Conservation (phyloP, 495 filamentous ascomycete species). For the Cryomyces minteri region DNA sequence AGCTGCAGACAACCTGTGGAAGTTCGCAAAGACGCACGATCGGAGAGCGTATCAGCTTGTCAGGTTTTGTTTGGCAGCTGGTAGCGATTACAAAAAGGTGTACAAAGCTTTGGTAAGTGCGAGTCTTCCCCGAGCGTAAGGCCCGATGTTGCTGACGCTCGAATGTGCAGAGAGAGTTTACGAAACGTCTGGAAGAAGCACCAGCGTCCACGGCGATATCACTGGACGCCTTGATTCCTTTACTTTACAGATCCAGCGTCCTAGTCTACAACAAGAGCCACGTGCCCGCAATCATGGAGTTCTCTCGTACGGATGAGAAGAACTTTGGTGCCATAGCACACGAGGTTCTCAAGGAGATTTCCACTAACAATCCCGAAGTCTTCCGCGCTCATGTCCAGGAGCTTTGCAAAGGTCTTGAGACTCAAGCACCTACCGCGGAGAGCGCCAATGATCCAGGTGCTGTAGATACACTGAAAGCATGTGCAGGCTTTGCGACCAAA, state of each 20-base stretch:
- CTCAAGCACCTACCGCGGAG: slow-evolving; percentile 54
- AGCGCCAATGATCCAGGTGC: slow-evolving; percentile 45
- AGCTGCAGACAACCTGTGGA: slow-evolving; percentile 55
- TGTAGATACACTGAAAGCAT: slow-evolving; percentile 83
- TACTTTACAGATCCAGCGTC: slow-evolving; percentile 66
- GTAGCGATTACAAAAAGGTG: slow-evolving; percentile 81
- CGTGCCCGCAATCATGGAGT: slow-evolving; percentile 73
- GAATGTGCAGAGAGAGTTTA: slow-evolving; percentile 46
- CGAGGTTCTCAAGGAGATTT: slow-evolving; percentile 85
- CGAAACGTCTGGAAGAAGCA: slow-evolving; percentile 57
- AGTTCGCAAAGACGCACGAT: slow-evolving; percentile 83
- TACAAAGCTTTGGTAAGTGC: slow-evolving; percentile 48
- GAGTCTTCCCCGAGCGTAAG: not conserved
- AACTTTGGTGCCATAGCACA: slow-evolving; percentile 63
- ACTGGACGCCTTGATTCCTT: slow-evolving; percentile 61
- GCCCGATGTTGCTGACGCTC: not conserved
- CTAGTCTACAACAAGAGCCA: slow-evolving; percentile 89
- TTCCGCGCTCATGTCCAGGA: slow-evolving; percentile 85
- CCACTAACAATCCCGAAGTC: slow-evolving; percentile 66
- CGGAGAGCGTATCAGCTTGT: slow-evolving; percentile 81
- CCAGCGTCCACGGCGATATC: slow-evolving; percentile 34
- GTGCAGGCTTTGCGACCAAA: slow-evolving; percentile 69
- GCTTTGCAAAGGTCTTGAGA: slow-evolving; percentile 68
- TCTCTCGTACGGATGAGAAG: slow-evolving; percentile 63
- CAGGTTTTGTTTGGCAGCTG: slow-evolving; percentile 63